These are phyloP conservation scores for Macrocybe gigantea DNA, from an alignment of 768 basidiomycete species.

Conservation along the genomic window DNA sequence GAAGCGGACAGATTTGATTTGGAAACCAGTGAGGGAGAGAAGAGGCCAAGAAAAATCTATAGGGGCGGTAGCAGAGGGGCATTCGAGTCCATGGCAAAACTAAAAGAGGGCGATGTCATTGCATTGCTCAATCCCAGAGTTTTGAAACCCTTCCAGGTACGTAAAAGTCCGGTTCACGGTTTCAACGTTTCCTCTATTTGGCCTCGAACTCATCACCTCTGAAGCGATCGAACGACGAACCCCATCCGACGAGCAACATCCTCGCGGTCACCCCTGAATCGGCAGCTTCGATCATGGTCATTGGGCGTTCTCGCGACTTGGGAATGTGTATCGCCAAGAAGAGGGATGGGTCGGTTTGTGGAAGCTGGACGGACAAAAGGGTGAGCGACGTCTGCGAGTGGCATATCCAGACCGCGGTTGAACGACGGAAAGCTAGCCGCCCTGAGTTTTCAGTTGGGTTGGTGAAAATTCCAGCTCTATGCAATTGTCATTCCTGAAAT, in stretches of 20 bases:
- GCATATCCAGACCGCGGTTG: conserved; percentile 80
- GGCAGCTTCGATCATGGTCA: conserved; percentile 70
- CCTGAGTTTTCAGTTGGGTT: conserved; percentile 87
- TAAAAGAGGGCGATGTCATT: conserved; percentile 86
- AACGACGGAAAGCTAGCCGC: conserved; percentile 64
- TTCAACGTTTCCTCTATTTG: neutral
- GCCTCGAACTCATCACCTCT: neutral
- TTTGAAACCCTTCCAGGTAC: conserved; percentile 80
- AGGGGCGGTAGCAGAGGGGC: conserved; percentile 90
- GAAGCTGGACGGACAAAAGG: conserved; percentile 88
- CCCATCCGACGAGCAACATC: conserved; percentile 76
- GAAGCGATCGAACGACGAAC: conserved; percentile 45
- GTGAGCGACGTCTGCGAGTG: conserved; percentile 86
- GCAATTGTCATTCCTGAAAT: neutral
- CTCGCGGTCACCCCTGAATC: conserved; percentile 85
- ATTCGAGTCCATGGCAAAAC: conserved; percentile 80
- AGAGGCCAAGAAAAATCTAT: conserved; percentile 58
- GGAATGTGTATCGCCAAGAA: conserved; percentile 78
- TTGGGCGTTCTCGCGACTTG: conserved; percentile 84
- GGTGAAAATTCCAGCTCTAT: conserved; percentile 17
- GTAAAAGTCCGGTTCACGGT: conserved; percentile 8
- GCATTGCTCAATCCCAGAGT: conserved; percentile 86
- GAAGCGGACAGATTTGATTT: conserved; percentile 74
- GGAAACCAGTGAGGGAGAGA: conserved; percentile 44
- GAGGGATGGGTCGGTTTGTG: conserved; percentile 76